Evolutionary conservation across 345 rosid species (phyloP).

Genomic region (Sonneratia caseolaris): DNA sequence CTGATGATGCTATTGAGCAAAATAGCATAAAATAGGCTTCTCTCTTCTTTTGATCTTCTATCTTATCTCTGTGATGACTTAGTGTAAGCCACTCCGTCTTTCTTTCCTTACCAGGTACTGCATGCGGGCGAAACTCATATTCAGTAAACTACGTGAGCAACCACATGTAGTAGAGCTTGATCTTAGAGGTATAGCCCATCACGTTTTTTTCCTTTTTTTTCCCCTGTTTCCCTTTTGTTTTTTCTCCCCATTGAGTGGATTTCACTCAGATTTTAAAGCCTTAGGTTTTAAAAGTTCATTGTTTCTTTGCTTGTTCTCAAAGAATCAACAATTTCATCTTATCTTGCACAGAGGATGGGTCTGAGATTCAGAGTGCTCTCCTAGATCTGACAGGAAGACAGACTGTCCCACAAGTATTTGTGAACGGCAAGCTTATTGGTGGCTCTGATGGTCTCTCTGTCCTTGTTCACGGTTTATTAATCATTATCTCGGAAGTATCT

Average conservation of each 20-base stretch:
- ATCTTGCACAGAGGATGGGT: conserved; percentile 53
- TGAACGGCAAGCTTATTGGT: conserved; percentile 77
- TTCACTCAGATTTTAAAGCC: background rate
- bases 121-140: conserved; percentile 46
- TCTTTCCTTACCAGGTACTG: conserved; percentile 29
- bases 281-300: background rate
- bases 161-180: conserved; percentile 66
- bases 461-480: background rate
- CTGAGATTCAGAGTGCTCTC: conserved; percentile 56
- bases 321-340: background rate
- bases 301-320: too few species aligned
- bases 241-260: background rate
- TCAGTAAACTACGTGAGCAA: conserved; percentile 37
- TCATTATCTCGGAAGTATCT: background rate
- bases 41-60: background rate
- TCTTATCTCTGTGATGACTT: background rate
- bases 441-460: conserved; percentile 49
- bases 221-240: background rate
- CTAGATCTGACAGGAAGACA: conserved; percentile 62
- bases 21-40: background rate
- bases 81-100: background rate
- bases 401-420: conserved; percentile 87
- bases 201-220: background rate
- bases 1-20: background rate
- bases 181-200: conserved; percentile 42